Evolutionary conservation across 2,329 filamentous ascomycete genomes (phyloP).

Genomic region (Bipolaris victoriae): DNA sequence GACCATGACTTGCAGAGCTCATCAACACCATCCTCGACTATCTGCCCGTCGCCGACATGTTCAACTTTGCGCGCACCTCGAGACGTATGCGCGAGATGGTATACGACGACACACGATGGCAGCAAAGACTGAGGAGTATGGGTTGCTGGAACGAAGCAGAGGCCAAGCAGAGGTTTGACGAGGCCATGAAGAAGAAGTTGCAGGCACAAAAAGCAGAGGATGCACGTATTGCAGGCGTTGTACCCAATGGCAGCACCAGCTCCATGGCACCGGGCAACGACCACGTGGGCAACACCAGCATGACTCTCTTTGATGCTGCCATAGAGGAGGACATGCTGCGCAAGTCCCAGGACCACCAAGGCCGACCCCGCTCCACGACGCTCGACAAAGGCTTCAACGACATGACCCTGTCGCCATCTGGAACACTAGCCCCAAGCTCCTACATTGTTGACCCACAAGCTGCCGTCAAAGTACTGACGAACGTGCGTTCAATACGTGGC

Average conservation of each 20-base stretch:
- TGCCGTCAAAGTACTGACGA: conserved; percentile 72
- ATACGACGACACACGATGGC: conserved; percentile 96
- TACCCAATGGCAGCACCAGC: conserved; percentile 43
- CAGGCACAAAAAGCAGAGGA: conserved; percentile 62
- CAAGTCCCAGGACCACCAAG: conserved; percentile 44
- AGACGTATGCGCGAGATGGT: conserved; percentile 95
- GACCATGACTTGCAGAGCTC: conserved; percentile 66
- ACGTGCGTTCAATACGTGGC: conserved; percentile 78
- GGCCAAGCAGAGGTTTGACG: conserved; percentile 80
- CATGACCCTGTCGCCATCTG: conserved; percentile 61
- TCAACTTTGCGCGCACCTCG: conserved; percentile 83
- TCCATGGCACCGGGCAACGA: conserved; percentile 45
- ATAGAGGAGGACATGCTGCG: conserved; percentile 67
- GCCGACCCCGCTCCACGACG: conserved; percentile 39
- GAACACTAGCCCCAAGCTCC: conserved; percentile 37
- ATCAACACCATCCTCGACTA: conserved; percentile 88
- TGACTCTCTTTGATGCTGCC: conserved; percentile 76
- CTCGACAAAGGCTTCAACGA: conserved; percentile 80
- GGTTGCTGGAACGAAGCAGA: conserved; percentile 90
- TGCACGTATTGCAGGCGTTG: conserved; percentile 43
- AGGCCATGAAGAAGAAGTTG: conserved; percentile 62
- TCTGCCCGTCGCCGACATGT: conserved; percentile 81
- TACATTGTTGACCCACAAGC: conserved; percentile 62
- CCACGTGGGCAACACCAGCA: conserved; percentile 51
- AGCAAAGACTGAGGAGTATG: conserved; percentile 83